A percentile compares a stretch with the other conserved stretches of the same genome.
phyloP scores from a whole-genome alignment of 1,139 yeast species.

The Nakaseomyces nivariensis region DNA sequence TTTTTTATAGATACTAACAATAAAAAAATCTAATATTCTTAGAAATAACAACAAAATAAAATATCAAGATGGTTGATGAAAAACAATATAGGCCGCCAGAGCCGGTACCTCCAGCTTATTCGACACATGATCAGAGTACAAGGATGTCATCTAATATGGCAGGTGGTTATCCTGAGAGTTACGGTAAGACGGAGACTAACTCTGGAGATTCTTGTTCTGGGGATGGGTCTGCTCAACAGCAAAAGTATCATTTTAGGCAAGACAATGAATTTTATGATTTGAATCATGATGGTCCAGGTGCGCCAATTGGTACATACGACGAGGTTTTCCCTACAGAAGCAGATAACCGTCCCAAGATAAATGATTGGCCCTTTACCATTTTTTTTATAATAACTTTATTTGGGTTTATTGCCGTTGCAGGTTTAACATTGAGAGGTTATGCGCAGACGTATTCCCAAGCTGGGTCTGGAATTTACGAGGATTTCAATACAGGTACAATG shows the following conservation, averaged over 20 bases:
- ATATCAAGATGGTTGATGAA: neutral
- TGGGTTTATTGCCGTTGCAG: slow-evolving; percentile 68
- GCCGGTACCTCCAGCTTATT: slow-evolving; percentile 12
- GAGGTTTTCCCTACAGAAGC: slow-evolving; percentile 25
- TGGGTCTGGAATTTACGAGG: slow-evolving; percentile 59
- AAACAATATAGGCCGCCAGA: slow-evolving; percentile 12
- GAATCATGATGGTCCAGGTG: slow-evolving; percentile 31
- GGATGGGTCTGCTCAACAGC: slow-evolving; percentile 1
- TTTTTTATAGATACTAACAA: too few relatives aligned
- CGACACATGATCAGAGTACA: neutral
- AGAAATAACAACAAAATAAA: neutral
- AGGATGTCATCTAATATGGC: neutral
- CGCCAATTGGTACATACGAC: slow-evolving; percentile 56
- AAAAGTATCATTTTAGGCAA: slow-evolving; percentile 23
- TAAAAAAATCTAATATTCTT: too few relatives aligned
- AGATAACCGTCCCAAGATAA: slow-evolving; percentile 52
- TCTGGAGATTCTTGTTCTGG: slow-evolving; percentile 1
- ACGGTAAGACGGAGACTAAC: neutral
- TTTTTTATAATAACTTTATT: slow-evolving; percentile 51
- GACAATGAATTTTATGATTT: slow-evolving; percentile 24
- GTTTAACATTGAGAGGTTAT: slow-evolving; percentile 57
- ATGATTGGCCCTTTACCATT: slow-evolving; percentile 65
- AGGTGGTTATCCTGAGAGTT: neutral
- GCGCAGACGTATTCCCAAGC: slow-evolving; percentile 42
- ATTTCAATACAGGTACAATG: slow-evolving; percentile 46